Evolutionary conservation across 192 early-diverging fungal species (phyloP), one percentile per base, ranked within the genome.

Genomic region (Pilobolus umbonatus): DNA sequence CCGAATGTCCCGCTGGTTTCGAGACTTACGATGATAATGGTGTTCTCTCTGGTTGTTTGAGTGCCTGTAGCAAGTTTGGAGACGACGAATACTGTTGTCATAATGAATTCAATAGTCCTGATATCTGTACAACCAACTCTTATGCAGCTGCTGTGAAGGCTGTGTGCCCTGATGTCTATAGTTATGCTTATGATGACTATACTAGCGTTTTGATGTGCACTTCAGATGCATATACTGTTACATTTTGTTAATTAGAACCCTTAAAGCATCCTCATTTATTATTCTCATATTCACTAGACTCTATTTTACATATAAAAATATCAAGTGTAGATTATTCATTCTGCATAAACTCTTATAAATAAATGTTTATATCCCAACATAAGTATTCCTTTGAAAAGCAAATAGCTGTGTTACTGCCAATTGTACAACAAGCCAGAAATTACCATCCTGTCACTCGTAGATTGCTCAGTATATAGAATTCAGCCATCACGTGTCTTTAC

Each of bases 121-220:
- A 31, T 3, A 35, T 45, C 19, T 69, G 67, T n/a, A 22, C 45
- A 11, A 19, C 40, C n/a, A 60, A 54, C 51, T 29, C 25, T 26
- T 69, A 54, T 11, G 56, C 67, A 26, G 9, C 34, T 3, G 32
- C 36, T 4, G 67, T 63, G 0, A 60, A 69, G 35, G 29, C 30
- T 25, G 31, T 10, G 2, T 53, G 49, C 42, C 67, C 67, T 2
- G 40, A 62, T 47, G 67, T 48, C 11, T 69, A 69, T 34, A 57
- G 47, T 22, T 69, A 53, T 24, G 67, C 67, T 28, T 69, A 44
- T 60, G 67, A 69, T 49, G 67, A 69, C 34, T 58, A 58, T 69
- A 69, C 56, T 28, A 59, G 55, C 21, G 57, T 46, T 34, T 69
- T 50, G 15, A 22, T 50, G 22, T 69, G 67, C 38, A 9, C 28